Base-by-base conservation (phyloP, 2,329 filamentous ascomycete species). In the Trichoderma aggressivum region DNA sequence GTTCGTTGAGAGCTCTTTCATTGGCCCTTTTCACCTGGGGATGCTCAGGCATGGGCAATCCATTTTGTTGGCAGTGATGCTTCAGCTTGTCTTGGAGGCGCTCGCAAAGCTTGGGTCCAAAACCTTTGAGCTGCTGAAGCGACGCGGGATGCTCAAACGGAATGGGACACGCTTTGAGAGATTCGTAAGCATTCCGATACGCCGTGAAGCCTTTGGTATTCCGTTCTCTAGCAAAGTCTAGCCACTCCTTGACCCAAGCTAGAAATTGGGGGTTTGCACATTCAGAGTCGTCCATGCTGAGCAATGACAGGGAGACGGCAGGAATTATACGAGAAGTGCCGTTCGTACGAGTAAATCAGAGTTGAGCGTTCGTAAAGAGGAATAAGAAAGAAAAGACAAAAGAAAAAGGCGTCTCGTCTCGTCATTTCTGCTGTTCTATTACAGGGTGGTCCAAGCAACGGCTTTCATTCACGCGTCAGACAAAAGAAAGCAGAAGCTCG, bases 221-320 rank as follows among this genome's bases (percentile, higher is more conserved):
- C 59, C 87, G 87, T 75, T 93, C 88, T 62, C 87, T 85, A 14
- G 91, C 92, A 53, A 87, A 79, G 58, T 94, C 91, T 63, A 91
- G 86, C 91, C 91, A 94, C 82, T 94, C 91, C 77, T 92, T 90
- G 64, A 94, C 88, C 89, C 91, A 94, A 74, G 83, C 82, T 12
- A 94, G 85, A 10, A 94, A 85, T 53, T 93, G 84, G 6, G 92
- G 90, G 75, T 96, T 96, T 18, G 89, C 86, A 74, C 88, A 90
- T 32, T 83, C 81, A 34, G 81, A 76, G 43, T 78, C 79, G 30
- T 71, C 65, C 72, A 74, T 75, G 60, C 16, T 66, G 39, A 26
- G n/a, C 21, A 47, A 21, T 18, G 30, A 21, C 10, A 43, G 21
- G 12, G 34, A 18, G 59, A 26, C 3, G 59, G 6, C 3, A 56